Conservation (phyloP, 1,284 basidiomycete genomes). For the Phlebopus sp. region DNA sequence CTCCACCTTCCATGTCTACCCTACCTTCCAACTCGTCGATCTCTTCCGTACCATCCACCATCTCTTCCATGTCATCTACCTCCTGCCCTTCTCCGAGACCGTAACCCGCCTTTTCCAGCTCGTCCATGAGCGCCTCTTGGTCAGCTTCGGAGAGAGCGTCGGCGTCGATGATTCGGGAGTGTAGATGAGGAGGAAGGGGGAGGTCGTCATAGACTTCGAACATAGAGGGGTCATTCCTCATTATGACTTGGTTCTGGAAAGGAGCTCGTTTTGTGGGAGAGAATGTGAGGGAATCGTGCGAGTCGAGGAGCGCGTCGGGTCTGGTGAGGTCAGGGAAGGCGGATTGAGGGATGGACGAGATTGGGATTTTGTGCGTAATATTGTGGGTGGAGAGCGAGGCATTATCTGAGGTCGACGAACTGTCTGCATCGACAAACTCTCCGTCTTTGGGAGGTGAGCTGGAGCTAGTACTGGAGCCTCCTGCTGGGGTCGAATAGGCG, state of each 20-base stretch:
- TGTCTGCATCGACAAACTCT: slow-evolving; percentile 3
- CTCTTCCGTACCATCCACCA: slow-evolving; percentile 2
- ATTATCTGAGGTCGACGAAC: background rate
- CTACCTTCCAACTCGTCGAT: background rate
- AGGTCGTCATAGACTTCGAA: slow-evolving; percentile 18
- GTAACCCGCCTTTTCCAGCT: slow-evolving; percentile 2
- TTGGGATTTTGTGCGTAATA: slow-evolving; percentile 8
- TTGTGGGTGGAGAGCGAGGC: slow-evolving; percentile 2
- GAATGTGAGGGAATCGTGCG: slow-evolving; percentile 50
- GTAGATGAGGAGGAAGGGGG: background rate
- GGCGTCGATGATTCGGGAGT: slow-evolving; percentile 3
- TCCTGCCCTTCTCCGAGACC: no score
- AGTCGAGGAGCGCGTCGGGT: slow-evolving; percentile 58
- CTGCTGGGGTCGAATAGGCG: slow-evolving; percentile 15
- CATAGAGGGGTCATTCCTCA: slow-evolving; percentile 56
- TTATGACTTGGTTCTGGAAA: slow-evolving; percentile 54
- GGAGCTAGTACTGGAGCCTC: slow-evolving; percentile 1
- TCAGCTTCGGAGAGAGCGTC: slow-evolving; percentile 1
- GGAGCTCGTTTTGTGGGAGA: slow-evolving; percentile 48
- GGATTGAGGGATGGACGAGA: slow-evolving; percentile 16
- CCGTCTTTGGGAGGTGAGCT: slow-evolving; percentile 5
- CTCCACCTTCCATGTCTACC: no score
- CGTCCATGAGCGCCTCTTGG: background rate
- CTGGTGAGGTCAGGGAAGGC: slow-evolving; percentile 58
- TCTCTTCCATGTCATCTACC: slow-evolving; percentile 1